phyloP scores from a whole-genome alignment of 371 early-diverging fungal genomes.

The Mortierella sp. region DNA sequence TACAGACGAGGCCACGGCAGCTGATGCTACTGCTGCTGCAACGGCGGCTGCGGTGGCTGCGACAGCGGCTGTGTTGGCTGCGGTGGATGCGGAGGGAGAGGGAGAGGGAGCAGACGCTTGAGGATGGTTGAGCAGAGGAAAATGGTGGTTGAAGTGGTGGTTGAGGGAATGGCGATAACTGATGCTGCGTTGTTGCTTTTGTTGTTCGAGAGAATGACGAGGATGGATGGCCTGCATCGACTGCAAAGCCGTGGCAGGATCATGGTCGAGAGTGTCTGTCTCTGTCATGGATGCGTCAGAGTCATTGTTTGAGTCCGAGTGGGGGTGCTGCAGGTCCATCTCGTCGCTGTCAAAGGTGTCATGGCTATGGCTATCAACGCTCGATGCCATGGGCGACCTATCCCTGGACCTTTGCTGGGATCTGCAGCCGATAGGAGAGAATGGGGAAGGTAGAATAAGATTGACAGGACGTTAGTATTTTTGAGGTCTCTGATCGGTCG shows the following conservation, averaged over 20 bases:
- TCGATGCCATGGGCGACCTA: slow-evolving; percentile 27
- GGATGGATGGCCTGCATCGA: neutral
- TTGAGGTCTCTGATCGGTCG: neutral
- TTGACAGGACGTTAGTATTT: neutral
- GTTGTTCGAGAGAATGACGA: neutral
- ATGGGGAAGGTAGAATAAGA: neutral
- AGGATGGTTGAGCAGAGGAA: neutral
- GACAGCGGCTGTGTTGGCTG: neutral
- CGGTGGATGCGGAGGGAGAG: neutral
- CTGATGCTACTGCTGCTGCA: neutral
- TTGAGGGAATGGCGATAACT: slow-evolving; percentile 10
- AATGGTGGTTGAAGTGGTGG: neutral
- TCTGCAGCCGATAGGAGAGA: neutral
- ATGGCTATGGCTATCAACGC: slow-evolving; percentile 24
- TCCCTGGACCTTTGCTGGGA: slow-evolving; percentile 9
- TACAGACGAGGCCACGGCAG: neutral
- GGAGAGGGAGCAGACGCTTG: neutral
- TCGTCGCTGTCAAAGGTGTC: slow-evolving; percentile 31
- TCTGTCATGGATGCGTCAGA: slow-evolving; percentile 17
- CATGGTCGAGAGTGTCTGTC: neutral
- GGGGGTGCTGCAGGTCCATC: slow-evolving; percentile 27
- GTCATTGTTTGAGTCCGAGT: slow-evolving; percentile 14
- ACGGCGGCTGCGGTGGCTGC: neutral
- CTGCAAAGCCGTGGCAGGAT: neutral
- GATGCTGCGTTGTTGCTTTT: neutral